A percentile compares a stretch with the other conserved stretches of the same genome.
Evolutionary conservation across 495 filamentous ascomycete species (phyloP).

Genomic region (Xylaria palmicola): DNA sequence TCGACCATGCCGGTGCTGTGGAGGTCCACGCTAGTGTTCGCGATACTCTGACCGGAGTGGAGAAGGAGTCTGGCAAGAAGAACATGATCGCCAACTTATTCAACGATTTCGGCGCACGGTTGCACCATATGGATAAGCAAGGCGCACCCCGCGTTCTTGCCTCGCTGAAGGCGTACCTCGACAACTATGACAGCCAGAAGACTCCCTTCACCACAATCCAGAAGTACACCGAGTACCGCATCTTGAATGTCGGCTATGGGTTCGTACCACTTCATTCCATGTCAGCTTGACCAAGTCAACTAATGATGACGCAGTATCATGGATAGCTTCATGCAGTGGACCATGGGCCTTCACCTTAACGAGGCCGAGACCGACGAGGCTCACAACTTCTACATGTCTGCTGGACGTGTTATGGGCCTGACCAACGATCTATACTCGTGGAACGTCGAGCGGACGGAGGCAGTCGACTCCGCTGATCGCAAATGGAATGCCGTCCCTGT

Average conservation of each 20-base stretch:
- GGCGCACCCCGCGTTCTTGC: conserved; percentile 12
- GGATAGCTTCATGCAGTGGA: conserved; percentile 20
- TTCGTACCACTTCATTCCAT: not conserved
- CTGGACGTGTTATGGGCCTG: conserved; percentile 16
- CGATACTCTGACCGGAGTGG: conserved; percentile 1
- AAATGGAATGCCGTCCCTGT: conserved; percentile 19
- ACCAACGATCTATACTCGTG: conserved; percentile 19
- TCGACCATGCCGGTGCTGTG: conserved; percentile 15
- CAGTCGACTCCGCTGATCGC: conserved; percentile 7
- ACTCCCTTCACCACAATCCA: conserved; percentile 17
- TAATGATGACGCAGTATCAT: conserved; percentile 9
- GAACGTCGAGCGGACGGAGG: conserved; percentile 17
- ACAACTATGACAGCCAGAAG: conserved; percentile 20
- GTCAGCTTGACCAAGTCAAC: not conserved
- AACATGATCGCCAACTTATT: conserved; percentile 2
- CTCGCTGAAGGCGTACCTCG: conserved; percentile 13
- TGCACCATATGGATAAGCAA: conserved; percentile 16
- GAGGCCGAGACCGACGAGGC: conserved; percentile 15
- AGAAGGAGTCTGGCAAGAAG: conserved; percentile 14
- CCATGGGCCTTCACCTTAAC: conserved; percentile 13
- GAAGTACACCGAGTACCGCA: conserved; percentile 17
- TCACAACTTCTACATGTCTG: conserved; percentile 17
- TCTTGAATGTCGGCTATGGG: conserved; percentile 18
- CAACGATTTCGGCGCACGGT: conserved; percentile 9
- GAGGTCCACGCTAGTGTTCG: conserved; percentile 14